phyloP scores from a whole-genome alignment of 1,284 basidiomycete genomes.

The Irpex rosettiformis region DNA sequence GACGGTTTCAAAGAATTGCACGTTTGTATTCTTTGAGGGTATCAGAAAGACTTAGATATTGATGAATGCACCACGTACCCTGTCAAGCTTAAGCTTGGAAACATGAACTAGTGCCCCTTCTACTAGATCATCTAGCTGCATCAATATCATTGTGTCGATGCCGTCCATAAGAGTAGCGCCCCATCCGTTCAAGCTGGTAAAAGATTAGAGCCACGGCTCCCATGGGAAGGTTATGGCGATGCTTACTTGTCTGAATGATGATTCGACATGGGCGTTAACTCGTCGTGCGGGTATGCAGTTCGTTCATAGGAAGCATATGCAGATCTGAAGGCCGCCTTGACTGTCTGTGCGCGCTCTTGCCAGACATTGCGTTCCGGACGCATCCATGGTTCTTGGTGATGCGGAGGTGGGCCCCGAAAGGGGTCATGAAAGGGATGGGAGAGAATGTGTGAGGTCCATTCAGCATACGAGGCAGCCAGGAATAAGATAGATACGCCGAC shows the following conservation, averaged over 20 bases:
- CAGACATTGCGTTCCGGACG: neutral
- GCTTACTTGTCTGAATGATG: constrained; percentile 29
- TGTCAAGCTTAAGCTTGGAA: constrained; percentile 52
- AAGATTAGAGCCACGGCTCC: too few species aligned
- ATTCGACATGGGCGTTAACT: constrained; percentile 45
- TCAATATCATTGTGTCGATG: constrained; percentile 75
- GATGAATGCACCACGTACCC: constrained; percentile 23
- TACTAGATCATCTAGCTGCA: constrained; percentile 69
- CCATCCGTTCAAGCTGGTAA: constrained; percentile 66
- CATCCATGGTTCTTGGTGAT: neutral
- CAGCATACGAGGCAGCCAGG: neutral
- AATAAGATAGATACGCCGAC: neutral
- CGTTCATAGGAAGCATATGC: constrained; percentile 52
- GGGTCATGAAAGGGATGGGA: neutral
- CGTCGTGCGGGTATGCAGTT: constrained; percentile 55
- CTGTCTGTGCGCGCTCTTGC: constrained; percentile 32
- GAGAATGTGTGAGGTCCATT: neutral
- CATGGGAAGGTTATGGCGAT: neutral
- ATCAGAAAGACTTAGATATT: neutral
- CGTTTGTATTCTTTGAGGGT: constrained; percentile 26
- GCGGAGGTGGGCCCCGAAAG: neutral
- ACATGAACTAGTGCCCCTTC: constrained; percentile 58
- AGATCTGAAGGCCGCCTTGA: constrained; percentile 54
- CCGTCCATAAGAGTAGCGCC: constrained; percentile 72
- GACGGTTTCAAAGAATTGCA: constrained; percentile 64